Conservation (phyloP, 225 moss, liverwort and hornwort genomes). For the Bryoerythrophyllum caledonicum region DNA sequence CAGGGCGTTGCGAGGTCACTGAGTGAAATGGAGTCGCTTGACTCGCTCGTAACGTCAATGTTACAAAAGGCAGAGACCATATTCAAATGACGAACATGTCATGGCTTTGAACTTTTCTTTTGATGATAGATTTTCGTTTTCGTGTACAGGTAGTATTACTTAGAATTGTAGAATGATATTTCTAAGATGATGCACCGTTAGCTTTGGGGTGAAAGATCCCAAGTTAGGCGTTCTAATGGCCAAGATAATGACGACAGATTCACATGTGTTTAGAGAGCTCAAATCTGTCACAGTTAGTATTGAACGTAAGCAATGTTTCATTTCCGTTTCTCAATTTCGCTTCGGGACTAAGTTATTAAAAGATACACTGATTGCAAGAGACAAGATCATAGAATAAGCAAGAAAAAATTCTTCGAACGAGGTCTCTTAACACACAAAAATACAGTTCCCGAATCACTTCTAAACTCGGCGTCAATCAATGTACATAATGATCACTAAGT, state of each 20-base stretch:
- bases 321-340: too few relatives aligned
- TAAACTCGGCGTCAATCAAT: background rate
- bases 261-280: background rate
- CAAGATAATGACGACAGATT: background rate
- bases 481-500: background rate
- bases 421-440: background rate
- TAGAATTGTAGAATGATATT: background rate
- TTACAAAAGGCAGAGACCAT: slow-evolving; percentile 40
- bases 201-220: background rate
- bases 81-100: slow-evolving; percentile 9
- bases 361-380: background rate
- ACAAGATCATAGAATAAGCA: too few relatives aligned
- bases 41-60: slow-evolving; percentile 79
- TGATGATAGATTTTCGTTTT: background rate
- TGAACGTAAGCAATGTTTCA: too few relatives aligned
- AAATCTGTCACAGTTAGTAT: background rate
- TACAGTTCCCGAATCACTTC: background rate
- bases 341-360: too few relatives aligned
- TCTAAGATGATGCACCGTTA: too few relatives aligned
- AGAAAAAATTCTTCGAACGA: background rate
- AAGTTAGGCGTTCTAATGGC: background rate
- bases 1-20: slow-evolving; percentile 51
- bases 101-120: too few relatives aligned
- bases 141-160: background rate
- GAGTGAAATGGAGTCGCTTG: slow-evolving; percentile 61